phyloP scores from a whole-genome alignment of 495 filamentous ascomycete species.

The Neurospora intermedia region DNA sequence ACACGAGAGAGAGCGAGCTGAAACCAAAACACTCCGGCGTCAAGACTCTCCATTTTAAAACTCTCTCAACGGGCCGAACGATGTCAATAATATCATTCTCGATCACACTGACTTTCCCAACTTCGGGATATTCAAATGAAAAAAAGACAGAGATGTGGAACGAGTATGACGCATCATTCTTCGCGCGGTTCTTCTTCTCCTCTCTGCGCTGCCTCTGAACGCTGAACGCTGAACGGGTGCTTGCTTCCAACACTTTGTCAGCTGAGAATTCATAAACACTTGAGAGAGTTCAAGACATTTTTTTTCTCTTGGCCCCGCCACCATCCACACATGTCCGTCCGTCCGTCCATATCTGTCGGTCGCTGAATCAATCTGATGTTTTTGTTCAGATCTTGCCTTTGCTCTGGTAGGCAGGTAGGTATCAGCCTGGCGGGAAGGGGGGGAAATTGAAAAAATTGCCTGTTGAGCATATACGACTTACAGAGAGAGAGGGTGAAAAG shows the following conservation, averaged over 20 bases:
- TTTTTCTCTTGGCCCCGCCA: not conserved
- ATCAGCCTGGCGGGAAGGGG: too few relatives aligned
- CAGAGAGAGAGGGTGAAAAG: not conserved
- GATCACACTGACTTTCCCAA: not conserved
- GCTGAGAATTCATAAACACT: too few relatives aligned
- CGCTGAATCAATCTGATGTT: not conserved
- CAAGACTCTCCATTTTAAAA: not conserved
- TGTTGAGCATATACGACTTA: not conserved
- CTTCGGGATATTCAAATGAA: not conserved
- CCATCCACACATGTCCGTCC: not conserved
- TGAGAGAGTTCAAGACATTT: not conserved
- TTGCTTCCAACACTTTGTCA: too few relatives aligned
- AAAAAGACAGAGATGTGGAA: not conserved
- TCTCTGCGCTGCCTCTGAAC: too few relatives aligned
- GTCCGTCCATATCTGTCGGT: too few relatives aligned
- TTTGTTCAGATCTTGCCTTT: not conserved
- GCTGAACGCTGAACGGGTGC: too few relatives aligned
- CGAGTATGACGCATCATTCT: not conserved
- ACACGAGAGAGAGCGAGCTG: not conserved
- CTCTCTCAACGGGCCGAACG: not conserved
- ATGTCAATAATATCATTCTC: not conserved
- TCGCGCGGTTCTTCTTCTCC: too few relatives aligned
- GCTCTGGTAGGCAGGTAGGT: not conserved
- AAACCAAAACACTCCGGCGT: not conserved
- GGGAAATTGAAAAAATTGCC: not conserved